A percentile compares a stretch with the other conserved stretches of the same genome.
Conservation (phyloP, 306 rosid species). For the Begonia peltatifolia region DNA sequence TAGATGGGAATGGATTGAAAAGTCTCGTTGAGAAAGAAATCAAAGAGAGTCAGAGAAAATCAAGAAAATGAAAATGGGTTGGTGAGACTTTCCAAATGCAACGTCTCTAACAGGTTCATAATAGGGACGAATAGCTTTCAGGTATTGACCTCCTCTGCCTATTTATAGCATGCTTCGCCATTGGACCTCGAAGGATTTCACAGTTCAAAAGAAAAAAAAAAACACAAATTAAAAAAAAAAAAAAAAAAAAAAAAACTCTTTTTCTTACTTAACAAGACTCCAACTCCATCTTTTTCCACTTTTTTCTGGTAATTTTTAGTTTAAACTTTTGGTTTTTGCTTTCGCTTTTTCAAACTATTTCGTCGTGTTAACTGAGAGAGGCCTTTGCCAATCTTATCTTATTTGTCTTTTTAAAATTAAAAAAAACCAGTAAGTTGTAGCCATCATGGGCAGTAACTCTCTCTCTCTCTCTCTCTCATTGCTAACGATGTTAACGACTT, state of each 20-base stretch:
- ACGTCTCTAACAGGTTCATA: slow-evolving; percentile 6
- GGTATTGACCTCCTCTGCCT: not conserved
- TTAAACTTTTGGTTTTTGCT: not conserved
- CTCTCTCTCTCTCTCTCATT: too few species aligned
- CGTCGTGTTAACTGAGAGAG: too few species aligned
- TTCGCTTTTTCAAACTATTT: not conserved
- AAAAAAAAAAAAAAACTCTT: too few species aligned
- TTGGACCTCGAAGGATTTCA: slow-evolving; percentile 8
- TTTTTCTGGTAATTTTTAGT: not conserved
- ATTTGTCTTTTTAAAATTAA: too few species aligned
- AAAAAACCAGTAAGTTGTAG: not conserved
- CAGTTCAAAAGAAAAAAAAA: not conserved
- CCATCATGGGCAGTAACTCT: not conserved
- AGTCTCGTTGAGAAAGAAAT: not conserved
- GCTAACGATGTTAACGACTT: too few species aligned
- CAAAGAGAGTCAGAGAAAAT: slow-evolving; percentile 1
- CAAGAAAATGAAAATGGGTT: slow-evolving; percentile 9
- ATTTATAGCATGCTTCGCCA: slow-evolving; percentile 11
- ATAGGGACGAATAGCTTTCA: slow-evolving; percentile 3
- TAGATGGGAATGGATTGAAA: too few species aligned
- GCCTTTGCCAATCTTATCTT: not conserved
- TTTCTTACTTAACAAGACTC: too few species aligned
- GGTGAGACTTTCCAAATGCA: slow-evolving; percentile 4
- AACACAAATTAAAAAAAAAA: too few species aligned
- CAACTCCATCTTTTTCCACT: too few species aligned